Base-by-base conservation (phyloP, 2,329 filamentous ascomycete species). In the Nothopassalora personata region DNA sequence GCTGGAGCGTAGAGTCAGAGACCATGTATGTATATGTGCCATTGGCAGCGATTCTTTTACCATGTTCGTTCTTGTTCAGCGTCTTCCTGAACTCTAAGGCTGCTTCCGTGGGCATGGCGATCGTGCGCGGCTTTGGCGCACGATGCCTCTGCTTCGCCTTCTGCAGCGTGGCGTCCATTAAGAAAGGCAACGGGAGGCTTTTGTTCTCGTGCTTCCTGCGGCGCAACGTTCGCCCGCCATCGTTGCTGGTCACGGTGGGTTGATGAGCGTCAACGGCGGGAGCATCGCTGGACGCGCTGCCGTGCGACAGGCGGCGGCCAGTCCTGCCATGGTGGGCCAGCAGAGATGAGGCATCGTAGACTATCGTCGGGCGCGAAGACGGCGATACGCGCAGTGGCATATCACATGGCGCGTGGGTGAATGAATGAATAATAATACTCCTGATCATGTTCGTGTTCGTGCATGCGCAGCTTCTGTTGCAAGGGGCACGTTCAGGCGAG, bases 11-110 rank as follows among this genome's bases (percentile, higher is more conserved):
- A 47, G 33, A 45, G 27, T 59, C 49, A 59, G 53, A 49, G 11
- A 13, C n/a, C 11, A 45, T n/a, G 13, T 27, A 11, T 34, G 2
- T n/a, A 5, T 27, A 11, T 34, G 2, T 34, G 31, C n/a, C 18
- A n/a, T 2, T 10, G 36, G 13, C n/a, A n/a, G 6, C 15, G 51
- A 39, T 3, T 18, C 36, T 55, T 75, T 31, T 75, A 88, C 86
- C 88, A 65, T 83, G 90, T 2, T 86, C 78, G 64, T 89, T 91
- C 39, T 78, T 78, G 31, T 75, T 76, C 1, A 91, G 74, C 59
- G 83, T 80, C 58, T 76, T 78, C 67, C 86, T 83, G 60, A 90
- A 83, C 2, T 78, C 73, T 1, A 75, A 74, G 28, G 71, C 23
- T 72, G 65, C 59, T 74, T 73, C 0, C 70, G 58, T 78, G 78